A percentile compares a stretch with the other conserved stretches of the same genome.
These are phyloP conservation scores for Anthoceros angustus DNA, from an alignment of 225 moss, liverwort and hornwort genomes.

Conservation along the genomic window DNA sequence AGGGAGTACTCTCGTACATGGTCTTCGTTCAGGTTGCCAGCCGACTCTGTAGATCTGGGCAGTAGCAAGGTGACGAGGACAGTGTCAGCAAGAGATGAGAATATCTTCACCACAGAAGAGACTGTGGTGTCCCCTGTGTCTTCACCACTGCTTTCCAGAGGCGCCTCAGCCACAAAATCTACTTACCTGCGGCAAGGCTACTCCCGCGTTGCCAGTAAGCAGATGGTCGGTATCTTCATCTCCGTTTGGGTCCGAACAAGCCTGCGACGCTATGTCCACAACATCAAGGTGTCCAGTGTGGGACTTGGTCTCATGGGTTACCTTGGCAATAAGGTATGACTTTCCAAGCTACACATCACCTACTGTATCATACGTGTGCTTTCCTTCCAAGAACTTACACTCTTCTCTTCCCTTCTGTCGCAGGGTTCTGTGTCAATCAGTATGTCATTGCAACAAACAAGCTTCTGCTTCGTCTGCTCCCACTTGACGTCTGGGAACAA, in stretches of 20 bases:
- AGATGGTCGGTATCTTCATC: slow-evolving; percentile 91
- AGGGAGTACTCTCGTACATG: not conserved
- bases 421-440: slow-evolving; percentile 92
- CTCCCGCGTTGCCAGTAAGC: slow-evolving; percentile 78
- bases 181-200: slow-evolving; percentile 12
- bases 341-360: not conserved
- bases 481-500: slow-evolving; percentile 77
- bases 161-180: not conserved
- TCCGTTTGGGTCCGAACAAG: slow-evolving; percentile 75
- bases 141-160: not conserved
- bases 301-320: slow-evolving; percentile 85
- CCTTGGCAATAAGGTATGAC: slow-evolving; percentile 66
- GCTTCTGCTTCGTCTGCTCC: slow-evolving; percentile 72
- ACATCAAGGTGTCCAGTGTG: slow-evolving; percentile 81
- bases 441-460: slow-evolving; percentile 84
- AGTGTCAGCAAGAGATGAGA: not conserved
- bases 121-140: not conserved
- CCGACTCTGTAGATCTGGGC: not conserved
- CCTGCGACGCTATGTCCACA: slow-evolving; percentile 65
- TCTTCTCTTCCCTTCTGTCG: not conserved
- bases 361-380: not conserved
- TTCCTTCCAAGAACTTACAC: not conserved
- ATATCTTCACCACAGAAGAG: not conserved
- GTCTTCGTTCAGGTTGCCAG: not conserved
- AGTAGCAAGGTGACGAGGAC: not conserved